Conservation (phyloP, 1,284 basidiomycete species). For the Calocybe gambosa region DNA sequence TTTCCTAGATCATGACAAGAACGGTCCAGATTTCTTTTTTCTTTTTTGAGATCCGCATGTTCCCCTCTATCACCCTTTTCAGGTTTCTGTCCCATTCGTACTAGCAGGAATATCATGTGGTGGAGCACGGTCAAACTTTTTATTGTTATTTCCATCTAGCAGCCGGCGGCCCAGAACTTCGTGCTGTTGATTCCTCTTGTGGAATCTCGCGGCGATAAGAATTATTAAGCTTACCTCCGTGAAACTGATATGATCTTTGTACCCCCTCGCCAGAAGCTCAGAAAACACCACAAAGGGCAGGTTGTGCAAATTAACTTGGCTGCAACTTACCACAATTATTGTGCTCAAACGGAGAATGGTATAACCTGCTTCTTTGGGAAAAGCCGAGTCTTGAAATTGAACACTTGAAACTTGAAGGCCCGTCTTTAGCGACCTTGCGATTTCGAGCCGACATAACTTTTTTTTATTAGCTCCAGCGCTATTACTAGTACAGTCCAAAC, state of each 20-base stretch:
- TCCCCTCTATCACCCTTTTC: no score
- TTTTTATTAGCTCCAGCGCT: background rate
- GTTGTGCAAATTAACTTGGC: slow-evolving; percentile 28
- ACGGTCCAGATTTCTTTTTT: no score
- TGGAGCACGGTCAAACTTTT: slow-evolving; percentile 27
- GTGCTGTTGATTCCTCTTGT: slow-evolving; percentile 32
- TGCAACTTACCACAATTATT: background rate
- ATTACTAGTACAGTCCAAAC: background rate
- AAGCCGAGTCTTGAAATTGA: background rate
- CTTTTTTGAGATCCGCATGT: no score
- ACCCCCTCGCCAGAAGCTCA: slow-evolving; percentile 33
- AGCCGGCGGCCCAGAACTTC: no score
- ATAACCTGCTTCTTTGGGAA: slow-evolving; percentile 30
- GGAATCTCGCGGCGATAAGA: slow-evolving; percentile 45
- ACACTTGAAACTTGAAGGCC: no score
- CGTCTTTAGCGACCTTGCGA: background rate
- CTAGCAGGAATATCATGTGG: slow-evolving; percentile 30
- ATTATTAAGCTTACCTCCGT: slow-evolving; percentile 45
- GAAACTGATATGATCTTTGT: slow-evolving; percentile 42
- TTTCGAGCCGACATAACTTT: background rate
- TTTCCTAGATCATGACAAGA: no score
- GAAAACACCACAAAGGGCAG: slow-evolving; percentile 30
- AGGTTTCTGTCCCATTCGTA: no score
- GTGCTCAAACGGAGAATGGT: slow-evolving; percentile 15
- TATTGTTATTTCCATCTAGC: slow-evolving; percentile 21